Conservation (phyloP, 306 rosid species). For the Begonia masoniana region DNA sequence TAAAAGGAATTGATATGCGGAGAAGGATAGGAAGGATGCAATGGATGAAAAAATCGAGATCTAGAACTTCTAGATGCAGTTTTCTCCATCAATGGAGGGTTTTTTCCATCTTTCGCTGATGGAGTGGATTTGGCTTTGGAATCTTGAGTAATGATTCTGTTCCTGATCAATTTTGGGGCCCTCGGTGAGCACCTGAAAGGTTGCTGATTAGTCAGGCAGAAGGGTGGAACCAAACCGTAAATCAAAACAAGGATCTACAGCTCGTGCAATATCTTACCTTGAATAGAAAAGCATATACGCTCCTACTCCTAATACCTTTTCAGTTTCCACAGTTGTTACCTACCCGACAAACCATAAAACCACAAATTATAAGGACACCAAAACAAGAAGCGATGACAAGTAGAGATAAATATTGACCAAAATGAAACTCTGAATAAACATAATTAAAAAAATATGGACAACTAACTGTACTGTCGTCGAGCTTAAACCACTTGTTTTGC, state of each 20-base stretch:
- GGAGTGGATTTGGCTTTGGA: not conserved
- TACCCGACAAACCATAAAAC: conserved; percentile 17
- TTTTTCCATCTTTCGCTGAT: no score
- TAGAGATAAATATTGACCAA: not conserved
- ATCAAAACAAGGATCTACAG: no score
- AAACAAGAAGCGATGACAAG: no score
- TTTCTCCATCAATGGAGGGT: no score
- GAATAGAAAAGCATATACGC: conserved; percentile 96
- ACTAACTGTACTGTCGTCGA: conserved; percentile 82
- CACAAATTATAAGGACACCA: conserved; percentile 2
- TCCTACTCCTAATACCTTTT: conserved; percentile 63
- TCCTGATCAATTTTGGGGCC: conserved; percentile 74
- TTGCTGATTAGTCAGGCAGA: conserved; percentile 8
- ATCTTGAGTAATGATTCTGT: conserved; percentile 32
- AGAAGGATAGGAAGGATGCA: no score
- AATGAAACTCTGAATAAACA: not conserved
- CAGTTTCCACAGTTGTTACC: conserved; percentile 69
- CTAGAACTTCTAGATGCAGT: no score
- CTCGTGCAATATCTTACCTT: conserved; percentile 31
- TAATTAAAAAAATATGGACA: not conserved
- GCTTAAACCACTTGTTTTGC: conserved; percentile 94
- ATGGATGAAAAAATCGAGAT: no score
- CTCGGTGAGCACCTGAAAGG: conserved; percentile 75
- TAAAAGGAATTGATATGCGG: no score
- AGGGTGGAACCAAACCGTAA: not conserved